These are phyloP conservation scores for Calonectria pauciramosa DNA, from an alignment of 2,329 filamentous ascomycete species.

Conservation along the genomic window DNA sequence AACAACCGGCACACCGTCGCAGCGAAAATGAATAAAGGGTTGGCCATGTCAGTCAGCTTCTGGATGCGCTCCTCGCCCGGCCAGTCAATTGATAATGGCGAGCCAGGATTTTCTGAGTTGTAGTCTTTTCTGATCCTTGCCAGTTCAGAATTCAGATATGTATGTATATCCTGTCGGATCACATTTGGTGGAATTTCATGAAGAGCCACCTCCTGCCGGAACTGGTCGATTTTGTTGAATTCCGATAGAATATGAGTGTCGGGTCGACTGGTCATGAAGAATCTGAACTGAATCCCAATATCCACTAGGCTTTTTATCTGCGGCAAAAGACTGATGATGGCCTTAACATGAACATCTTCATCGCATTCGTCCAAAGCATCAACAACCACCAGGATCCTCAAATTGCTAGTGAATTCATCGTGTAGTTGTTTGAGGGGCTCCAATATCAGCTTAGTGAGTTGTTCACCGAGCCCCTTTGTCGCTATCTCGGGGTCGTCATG, in stretches of 20 bases:
- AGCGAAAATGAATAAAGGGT: constrained; percentile 54
- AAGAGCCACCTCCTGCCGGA: constrained; percentile 46
- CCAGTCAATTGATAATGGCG: constrained; percentile 21
- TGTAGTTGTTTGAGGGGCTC: constrained; percentile 44
- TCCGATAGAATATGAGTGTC: constrained; percentile 53
- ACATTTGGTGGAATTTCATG: constrained; percentile 49
- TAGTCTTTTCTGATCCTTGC: constrained; percentile 44
- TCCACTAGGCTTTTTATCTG: constrained; percentile 13
- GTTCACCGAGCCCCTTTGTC: constrained; percentile 46
- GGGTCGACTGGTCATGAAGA: constrained; percentile 43
- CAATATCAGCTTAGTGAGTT: constrained; percentile 56
- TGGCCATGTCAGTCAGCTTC: constrained; percentile 44
- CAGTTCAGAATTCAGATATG: constrained; percentile 50
- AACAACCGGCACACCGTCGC: constrained; percentile 51
- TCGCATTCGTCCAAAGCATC: constrained; percentile 48
- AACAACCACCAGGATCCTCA: constrained; percentile 49
- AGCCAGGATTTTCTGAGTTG: constrained; percentile 22
- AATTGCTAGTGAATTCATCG: too few relatives aligned
- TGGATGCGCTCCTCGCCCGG: neutral
- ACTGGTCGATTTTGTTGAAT: constrained; percentile 47
- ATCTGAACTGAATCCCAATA: neutral
- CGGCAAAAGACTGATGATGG: constrained; percentile 47
- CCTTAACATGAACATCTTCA: constrained; percentile 44
- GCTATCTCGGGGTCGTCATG: constrained; percentile 46
- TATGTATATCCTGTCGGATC: constrained; percentile 54